A percentile compares a stretch with the other conserved stretches of the same genome.
Conservation (phyloP, 257 asterid species). For the Orobanche coerulescens region DNA sequence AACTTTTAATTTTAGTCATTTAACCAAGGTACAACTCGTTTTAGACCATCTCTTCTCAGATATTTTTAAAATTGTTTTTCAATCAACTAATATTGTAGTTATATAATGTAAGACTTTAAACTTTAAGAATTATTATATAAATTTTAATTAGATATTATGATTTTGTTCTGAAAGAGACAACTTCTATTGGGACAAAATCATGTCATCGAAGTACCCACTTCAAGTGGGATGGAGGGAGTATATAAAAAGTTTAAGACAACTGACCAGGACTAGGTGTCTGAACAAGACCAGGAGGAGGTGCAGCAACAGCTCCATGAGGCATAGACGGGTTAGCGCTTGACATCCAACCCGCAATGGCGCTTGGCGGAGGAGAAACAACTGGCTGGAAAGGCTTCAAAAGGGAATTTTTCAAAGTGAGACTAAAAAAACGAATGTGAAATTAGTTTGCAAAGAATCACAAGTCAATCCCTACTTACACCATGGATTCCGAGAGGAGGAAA, state of each 20-base stretch:
- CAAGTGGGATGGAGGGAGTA: no score
- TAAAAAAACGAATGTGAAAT: conserved; percentile 2
- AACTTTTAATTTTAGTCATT: no score
- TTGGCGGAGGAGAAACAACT: conserved; percentile 64
- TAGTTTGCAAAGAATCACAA: background rate
- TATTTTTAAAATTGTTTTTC: no score
- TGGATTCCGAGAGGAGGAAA: conserved; percentile 77
- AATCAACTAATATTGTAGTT: no score
- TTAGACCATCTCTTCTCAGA: no score
- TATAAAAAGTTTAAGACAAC: conserved; percentile 33
- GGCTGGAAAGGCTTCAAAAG: conserved; percentile 46
- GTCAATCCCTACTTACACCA: conserved; percentile 45
- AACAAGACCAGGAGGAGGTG: conserved; percentile 47
- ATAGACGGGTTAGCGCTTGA: conserved; percentile 57
- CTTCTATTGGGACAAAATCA: no score
- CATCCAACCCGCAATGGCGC: conserved; percentile 96
- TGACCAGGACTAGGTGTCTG: conserved; percentile 48
- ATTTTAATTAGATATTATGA: no score
- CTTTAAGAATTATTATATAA: no score
- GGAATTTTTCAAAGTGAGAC: conserved; percentile 27
- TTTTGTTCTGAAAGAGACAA: no score
- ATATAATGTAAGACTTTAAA: no score
- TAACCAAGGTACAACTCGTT: no score
- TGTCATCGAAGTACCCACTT: no score
- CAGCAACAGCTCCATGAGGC: conserved; percentile 45